phyloP scores from a whole-genome alignment of 768 basidiomycete genomes.

The Botryobasidium botryosum region DNA sequence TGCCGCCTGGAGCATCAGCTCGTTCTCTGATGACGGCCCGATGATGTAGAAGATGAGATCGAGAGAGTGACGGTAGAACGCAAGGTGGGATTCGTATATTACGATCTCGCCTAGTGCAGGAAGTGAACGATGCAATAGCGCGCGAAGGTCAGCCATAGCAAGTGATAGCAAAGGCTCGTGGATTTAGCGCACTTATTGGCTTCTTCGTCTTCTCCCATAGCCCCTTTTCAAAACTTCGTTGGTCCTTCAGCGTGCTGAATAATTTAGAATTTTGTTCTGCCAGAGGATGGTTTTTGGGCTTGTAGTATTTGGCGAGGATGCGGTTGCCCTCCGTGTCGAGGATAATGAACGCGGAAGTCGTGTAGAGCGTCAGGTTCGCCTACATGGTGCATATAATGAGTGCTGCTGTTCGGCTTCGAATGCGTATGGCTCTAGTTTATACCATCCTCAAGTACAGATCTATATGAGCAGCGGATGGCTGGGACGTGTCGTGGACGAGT shows the following conservation, averaged over 20 bases:
- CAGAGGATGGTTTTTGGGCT: constrained; percentile 23
- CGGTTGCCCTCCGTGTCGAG: constrained; percentile 93
- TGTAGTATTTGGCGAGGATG: constrained; percentile 91
- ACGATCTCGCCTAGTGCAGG: constrained; percentile 70
- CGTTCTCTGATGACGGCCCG: constrained; percentile 77
- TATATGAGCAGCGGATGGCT: no score
- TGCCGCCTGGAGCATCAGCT: constrained; percentile 84
- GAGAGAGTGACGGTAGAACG: constrained; percentile 84
- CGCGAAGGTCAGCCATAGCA: not conserved
- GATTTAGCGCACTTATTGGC: constrained; percentile 64
- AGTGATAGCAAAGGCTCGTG: constrained; percentile 4
- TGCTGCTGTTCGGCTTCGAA: not conserved
- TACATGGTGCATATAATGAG: no score
- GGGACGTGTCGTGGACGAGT: no score
- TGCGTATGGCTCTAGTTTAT: no score
- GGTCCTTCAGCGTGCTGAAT: constrained; percentile 67
- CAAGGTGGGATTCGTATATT: constrained; percentile 76
- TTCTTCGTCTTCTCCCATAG: constrained; percentile 94
- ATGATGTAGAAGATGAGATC: constrained; percentile 93
- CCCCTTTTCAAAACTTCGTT: constrained; percentile 88
- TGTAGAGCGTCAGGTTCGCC: constrained; percentile 73
- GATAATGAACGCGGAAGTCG: constrained; percentile 71
- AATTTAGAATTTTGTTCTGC: constrained; percentile 37
- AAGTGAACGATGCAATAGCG: constrained; percentile 1
- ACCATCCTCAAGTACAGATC: no score